Conservation (phyloP, 352 stramenopile genomes). For the Blastocystis sp. region DNA sequence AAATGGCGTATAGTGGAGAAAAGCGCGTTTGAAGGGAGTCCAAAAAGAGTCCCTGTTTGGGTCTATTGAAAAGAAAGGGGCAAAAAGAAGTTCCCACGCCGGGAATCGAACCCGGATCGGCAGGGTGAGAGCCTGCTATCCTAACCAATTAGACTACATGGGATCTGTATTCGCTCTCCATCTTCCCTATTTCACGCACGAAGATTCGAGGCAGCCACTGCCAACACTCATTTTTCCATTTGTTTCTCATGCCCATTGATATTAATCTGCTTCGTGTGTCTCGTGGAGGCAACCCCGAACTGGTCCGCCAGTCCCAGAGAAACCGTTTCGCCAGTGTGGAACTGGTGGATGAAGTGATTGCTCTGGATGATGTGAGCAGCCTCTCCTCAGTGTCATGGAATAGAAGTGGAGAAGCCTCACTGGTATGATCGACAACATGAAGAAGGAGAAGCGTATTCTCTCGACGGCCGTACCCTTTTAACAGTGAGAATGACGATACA, state of each 20-base stretch:
- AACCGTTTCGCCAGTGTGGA: slow-evolving; percentile 80
- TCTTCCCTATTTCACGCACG: not conserved
- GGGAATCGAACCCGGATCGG: too few relatives aligned
- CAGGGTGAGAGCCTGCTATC: too few relatives aligned
- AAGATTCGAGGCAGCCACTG: too few relatives aligned
- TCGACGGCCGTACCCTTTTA: not conserved
- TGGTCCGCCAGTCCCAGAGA: slow-evolving; percentile 78
- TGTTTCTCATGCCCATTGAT: slow-evolving; percentile 80
- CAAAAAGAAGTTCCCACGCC: not conserved
- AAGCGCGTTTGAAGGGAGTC: not conserved
- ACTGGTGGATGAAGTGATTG: slow-evolving; percentile 81
- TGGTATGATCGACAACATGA: slow-evolving; percentile 16
- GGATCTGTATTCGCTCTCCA: slow-evolving; percentile 1
- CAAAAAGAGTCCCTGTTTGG: not conserved
- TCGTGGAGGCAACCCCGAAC: slow-evolving; percentile 80
- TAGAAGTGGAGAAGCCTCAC: slow-evolving; percentile 36
- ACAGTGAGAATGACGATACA: not conserved
- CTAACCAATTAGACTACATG: not conserved
- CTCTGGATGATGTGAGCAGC: slow-evolving; percentile 76
- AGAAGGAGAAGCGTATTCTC: not conserved
- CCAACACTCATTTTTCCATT: not conserved
- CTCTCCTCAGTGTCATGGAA: not conserved
- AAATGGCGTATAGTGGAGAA: slow-evolving; percentile 3
- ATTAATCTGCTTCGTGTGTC: slow-evolving; percentile 82
- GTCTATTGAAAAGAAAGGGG: not conserved